A percentile compares a stretch with the other conserved stretches of the same genome.
Conservation (phyloP, 164 flowering plant genomes). For the Litsea cubeba region DNA sequence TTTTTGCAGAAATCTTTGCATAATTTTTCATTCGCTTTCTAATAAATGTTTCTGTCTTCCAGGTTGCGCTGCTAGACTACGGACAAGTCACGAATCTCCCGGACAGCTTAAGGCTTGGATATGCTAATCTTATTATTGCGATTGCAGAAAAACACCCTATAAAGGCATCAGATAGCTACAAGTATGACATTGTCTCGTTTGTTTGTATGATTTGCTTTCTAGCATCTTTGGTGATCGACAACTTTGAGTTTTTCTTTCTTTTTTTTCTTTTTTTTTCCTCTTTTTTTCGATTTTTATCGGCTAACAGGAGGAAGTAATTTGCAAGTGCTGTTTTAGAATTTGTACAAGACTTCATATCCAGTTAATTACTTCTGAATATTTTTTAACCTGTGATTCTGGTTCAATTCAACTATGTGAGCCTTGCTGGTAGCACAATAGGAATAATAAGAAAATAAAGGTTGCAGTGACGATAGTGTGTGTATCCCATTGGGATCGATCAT, state of each 20-base stretch:
- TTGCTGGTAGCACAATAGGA: no score
- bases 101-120: constrained; percentile 74
- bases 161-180: constrained; percentile 57
- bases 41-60: background rate
- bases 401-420: background rate
- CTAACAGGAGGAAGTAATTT: background rate
- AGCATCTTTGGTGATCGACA: background rate
- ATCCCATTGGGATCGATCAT: no score
- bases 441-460: no score
- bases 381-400: background rate
- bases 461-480: no score
- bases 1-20: background rate
- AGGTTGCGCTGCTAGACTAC: constrained; percentile 95
- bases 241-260: background rate
- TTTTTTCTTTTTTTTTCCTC: no score
- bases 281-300: no score
- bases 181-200: constrained; percentile 29
- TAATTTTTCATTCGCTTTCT: background rate
- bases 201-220: background rate
- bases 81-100: constrained; percentile 99
- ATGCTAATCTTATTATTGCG: constrained; percentile 78
- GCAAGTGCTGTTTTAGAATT: background rate
- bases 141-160: constrained; percentile 69
- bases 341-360: background rate
- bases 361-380: no score